These are phyloP conservation scores for Parachaetomium inaequale DNA, from an alignment of 495 filamentous ascomycete species.

Conservation along the genomic window DNA sequence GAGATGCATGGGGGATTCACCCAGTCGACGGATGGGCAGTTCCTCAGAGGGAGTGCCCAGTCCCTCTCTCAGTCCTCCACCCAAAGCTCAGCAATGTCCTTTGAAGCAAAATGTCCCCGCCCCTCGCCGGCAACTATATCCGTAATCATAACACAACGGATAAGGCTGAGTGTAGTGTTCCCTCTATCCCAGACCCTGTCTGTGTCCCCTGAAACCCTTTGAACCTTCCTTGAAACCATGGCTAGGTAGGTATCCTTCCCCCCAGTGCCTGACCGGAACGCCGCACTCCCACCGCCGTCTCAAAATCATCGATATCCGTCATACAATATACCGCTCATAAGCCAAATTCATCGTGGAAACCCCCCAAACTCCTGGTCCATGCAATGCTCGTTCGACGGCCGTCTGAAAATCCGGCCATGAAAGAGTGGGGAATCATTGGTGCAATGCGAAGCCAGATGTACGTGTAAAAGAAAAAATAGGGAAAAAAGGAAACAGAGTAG, in stretches of 20 bases:
- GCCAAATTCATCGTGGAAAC: slow-evolving; percentile 4
- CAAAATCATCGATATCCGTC: neutral
- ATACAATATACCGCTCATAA: slow-evolving; percentile 5
- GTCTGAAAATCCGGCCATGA: slow-evolving; percentile 8
- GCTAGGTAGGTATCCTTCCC: slow-evolving; percentile 9
- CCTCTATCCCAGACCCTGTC: slow-evolving; percentile 2
- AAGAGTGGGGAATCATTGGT: slow-evolving; percentile 14
- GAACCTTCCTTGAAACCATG: neutral
- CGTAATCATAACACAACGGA: neutral
- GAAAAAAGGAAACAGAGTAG: slow-evolving; percentile 10
- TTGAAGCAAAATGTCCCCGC: neutral
- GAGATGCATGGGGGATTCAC: neutral
- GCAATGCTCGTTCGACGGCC: slow-evolving; percentile 13
- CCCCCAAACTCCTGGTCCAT: slow-evolving; percentile 22
- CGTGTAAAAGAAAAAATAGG: slow-evolving; percentile 4
- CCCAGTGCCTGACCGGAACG: slow-evolving; percentile 9
- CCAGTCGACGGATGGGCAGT: neutral
- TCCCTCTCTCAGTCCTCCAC: no score
- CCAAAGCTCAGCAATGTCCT: neutral
- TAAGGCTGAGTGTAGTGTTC: neutral
- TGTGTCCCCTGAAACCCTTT: neutral
- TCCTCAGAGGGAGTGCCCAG: neutral
- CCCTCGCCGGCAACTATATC: neutral
- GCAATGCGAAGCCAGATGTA: slow-evolving; percentile 14
- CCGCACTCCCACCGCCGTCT: neutral